Base-by-base conservation (phyloP, 208 protist genomes). In the Acanthamoeba lenticulata region DNA sequence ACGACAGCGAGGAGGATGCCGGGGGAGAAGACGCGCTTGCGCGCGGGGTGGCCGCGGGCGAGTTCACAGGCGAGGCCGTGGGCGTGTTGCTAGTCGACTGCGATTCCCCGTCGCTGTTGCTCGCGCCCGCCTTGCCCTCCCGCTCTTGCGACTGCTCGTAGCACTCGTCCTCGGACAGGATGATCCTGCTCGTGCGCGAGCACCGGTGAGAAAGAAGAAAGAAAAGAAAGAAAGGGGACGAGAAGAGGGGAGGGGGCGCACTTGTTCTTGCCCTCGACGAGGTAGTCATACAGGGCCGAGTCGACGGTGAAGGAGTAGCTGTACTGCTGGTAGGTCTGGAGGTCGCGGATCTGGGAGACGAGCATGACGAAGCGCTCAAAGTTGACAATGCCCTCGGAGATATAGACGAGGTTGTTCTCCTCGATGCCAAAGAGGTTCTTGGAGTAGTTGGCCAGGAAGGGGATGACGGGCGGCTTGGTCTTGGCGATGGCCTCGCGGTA, bases 291-390 rank as follows among this genome's bases (percentile, higher is more conserved):
- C 19, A 86, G 74, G 2, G 42, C 42, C 5, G 38, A 24, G 24
- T 86, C 74, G 19, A 86, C 74, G 27, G 38, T 45, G 42, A 55
- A 55, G 42, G 3, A 9, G 24, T 86, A 86, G n/a, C 19, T 55
- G 74, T 86, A 57, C 42, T 55, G 74, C 29, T 86, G 74, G 21
- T 86, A 86, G 74, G 74, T 55, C 74, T 86, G 74, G 17, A 86
- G 45, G 11, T 45, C 74, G 19, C 74, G 74, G 4, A 86, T 86
- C 45, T 86, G 74, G 6, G 38, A 29, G 5, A 86, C 45, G 17
- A 86, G 74, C 74, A 86, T 86, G 11, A 86, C 74, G 45, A 86
- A 86, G 19, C 79, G 79, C 79, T 60, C 79, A 40, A 88, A 88
- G 79, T 88, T 88, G 24, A 88, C 47, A 60, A 88, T 72, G 72